phyloP scores from a whole-genome alignment of 441 rosid genomes.

The Adansonia gregorii region DNA sequence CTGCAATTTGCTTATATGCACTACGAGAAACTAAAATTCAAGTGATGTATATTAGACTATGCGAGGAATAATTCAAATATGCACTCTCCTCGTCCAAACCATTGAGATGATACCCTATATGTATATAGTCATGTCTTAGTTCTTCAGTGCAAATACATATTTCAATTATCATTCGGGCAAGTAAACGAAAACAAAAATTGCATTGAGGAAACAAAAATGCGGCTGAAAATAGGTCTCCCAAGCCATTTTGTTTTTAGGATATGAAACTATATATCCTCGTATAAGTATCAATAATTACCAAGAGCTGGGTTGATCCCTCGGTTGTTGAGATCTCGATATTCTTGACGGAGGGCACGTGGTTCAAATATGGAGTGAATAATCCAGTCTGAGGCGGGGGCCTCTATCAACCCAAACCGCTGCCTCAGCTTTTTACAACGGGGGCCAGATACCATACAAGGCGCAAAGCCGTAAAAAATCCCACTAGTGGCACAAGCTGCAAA shows the following conservation, averaged over 20 bases:
- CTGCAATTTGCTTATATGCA: background rate
- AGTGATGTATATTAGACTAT: too few species aligned
- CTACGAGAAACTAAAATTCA: background rate
- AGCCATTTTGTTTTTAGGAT: background rate
- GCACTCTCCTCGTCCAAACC: too few species aligned
- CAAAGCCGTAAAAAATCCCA: constrained; percentile 26
- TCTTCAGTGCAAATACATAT: too few species aligned
- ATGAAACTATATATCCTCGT: background rate
- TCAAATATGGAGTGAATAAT: constrained; percentile 32
- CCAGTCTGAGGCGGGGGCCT: constrained; percentile 33
- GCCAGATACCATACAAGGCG: constrained; percentile 29
- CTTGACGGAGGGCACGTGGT: constrained; percentile 34
- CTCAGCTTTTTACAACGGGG: constrained; percentile 27
- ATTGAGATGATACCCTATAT: too few species aligned
- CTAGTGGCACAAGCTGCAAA: constrained; percentile 33
- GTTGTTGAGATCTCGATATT: constrained; percentile 31
- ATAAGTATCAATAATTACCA: constrained; percentile 1
- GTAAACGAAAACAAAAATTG: background rate
- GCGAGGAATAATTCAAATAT: too few species aligned
- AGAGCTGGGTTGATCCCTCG: constrained; percentile 32
- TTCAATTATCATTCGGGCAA: too few species aligned
- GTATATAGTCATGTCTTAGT: too few species aligned
- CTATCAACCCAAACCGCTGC: constrained; percentile 18
- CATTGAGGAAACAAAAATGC: background rate
- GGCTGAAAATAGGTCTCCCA: background rate